Percentiles rank a stretch among this genome's conserved stretches.
Conservation (phyloP, 2,329 filamentous ascomycete genomes). For the Phaeosphaeriaceae sp. region DNA sequence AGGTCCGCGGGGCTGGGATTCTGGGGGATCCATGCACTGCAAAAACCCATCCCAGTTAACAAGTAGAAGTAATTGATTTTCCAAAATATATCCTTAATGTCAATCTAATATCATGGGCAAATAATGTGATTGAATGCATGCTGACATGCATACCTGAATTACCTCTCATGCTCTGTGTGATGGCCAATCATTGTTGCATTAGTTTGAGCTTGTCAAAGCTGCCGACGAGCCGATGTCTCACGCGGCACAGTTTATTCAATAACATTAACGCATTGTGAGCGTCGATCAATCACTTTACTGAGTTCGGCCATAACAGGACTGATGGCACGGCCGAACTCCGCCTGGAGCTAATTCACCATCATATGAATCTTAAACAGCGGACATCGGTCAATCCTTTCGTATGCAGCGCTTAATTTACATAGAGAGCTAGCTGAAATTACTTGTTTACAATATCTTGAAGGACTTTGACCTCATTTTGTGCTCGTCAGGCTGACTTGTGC, state of each 20-base stretch:
- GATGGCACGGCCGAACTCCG: background rate
- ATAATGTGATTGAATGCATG: background rate
- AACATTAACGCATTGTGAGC: background rate
- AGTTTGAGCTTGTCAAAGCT: background rate
- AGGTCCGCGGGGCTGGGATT: too few relatives aligned
- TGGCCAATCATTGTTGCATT: background rate
- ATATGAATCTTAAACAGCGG: background rate
- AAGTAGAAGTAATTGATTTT: background rate
- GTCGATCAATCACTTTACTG: background rate
- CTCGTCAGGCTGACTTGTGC: background rate
- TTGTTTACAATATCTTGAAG: background rate
- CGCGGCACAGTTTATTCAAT: background rate
- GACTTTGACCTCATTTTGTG: background rate
- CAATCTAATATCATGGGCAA: background rate
- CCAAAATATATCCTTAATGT: background rate
- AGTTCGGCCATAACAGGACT: background rate
- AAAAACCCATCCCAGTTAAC: too few relatives aligned
- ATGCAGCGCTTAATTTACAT: background rate
- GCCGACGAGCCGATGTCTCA: background rate
- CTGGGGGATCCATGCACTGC: too few relatives aligned
- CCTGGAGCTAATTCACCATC: background rate
- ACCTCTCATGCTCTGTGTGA: background rate
- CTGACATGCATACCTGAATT: background rate
- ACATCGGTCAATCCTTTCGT: background rate
- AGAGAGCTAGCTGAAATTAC: background rate